Base-by-base conservation (phyloP, 768 basidiomycete species). In the Boletus sensibilis region DNA sequence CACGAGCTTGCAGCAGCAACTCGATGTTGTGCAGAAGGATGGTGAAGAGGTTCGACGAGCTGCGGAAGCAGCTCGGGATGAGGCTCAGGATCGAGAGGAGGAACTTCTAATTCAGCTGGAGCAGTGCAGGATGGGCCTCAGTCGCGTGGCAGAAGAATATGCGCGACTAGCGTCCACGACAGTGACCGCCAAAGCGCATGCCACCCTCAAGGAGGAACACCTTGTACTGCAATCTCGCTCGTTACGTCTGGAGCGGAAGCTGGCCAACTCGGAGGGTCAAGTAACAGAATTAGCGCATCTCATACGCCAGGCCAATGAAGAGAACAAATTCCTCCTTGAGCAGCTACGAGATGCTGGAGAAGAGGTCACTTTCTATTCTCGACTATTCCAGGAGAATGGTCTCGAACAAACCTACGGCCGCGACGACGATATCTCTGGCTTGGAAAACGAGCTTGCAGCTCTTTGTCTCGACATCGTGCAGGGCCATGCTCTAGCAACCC, bases 201-300 rank as follows among this genome's bases (percentile, higher is more conserved):
- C 64, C 20, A 58, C 64, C 8, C 74, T 87, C 35, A 74, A 76
- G 65, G 69, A 74, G 33, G 74, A 78, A 29, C 69, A 79, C 55
- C 52, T 70, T 2, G 59, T 68, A 5, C 57, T 78, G 31, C 78
- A 78, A 52, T 59, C 81, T 11, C 78, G 75, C 9, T 70, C 74
- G 25, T 68, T 76, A 27, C 83, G 87, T 29, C 72, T 89, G 13
- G 83, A 87, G 61, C 82, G 88, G 56, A 88, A 86, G 68, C 74
- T 89, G 14, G 82, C 81, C 39, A 87, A 86, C 63, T 76, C 86
- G 5, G 84, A 89, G 53, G 82, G 72, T 18, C 87, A 90, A 65
- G 85, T 87, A 21, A 68, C 74, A 13, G 87, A 89, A 57, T 72
- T 91, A 9, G 82, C 83, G 1, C 73, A 81, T 56, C 78, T 90